phyloP scores from a whole-genome alignment of 2,329 filamentous ascomycete species.

The Septoria linicola region DNA sequence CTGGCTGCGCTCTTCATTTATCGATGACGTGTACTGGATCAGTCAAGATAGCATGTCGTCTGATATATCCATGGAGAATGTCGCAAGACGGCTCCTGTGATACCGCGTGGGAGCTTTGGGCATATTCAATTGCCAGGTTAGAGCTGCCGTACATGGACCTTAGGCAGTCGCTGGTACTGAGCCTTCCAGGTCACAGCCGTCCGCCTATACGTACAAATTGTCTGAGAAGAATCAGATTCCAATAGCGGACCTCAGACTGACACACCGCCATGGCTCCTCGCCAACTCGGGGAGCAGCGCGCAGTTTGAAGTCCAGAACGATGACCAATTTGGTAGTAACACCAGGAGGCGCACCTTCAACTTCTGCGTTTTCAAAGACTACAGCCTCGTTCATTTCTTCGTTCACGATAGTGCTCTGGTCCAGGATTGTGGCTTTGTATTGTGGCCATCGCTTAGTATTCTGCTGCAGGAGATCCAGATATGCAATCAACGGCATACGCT shows the following conservation, averaged over 20 bases:
- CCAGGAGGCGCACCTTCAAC: conserved; percentile 8
- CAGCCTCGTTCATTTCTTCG: conserved; percentile 2
- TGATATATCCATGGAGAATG: too few relatives aligned
- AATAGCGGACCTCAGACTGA: conserved; percentile 2
- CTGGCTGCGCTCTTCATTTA: too few relatives aligned
- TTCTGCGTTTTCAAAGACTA: conserved; percentile 13
- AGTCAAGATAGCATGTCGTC: too few relatives aligned
- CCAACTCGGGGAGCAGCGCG: conserved; percentile 3
- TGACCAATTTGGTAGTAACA: conserved; percentile 7
- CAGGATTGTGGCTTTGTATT: conserved; percentile 1
- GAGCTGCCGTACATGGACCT: too few relatives aligned
- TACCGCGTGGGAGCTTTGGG: too few relatives aligned
- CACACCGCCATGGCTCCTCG: conserved; percentile 4
- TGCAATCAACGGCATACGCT: not conserved
- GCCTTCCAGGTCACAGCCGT: too few relatives aligned
- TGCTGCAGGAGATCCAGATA: conserved; percentile 1
- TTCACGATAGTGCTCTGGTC: conserved; percentile 4
- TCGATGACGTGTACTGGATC: too few relatives aligned
- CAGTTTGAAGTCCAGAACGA: conserved; percentile 12
- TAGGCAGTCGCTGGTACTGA: too few relatives aligned
- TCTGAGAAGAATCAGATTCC: too few relatives aligned
- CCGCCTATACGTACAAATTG: too few relatives aligned
- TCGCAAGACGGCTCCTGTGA: too few relatives aligned
- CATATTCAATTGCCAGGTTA: too few relatives aligned
- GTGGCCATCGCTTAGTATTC: not conserved